Evolutionary conservation across 2,329 filamentous ascomycete genomes (phyloP).

Genomic region (Colletotrichum spinosum): DNA sequence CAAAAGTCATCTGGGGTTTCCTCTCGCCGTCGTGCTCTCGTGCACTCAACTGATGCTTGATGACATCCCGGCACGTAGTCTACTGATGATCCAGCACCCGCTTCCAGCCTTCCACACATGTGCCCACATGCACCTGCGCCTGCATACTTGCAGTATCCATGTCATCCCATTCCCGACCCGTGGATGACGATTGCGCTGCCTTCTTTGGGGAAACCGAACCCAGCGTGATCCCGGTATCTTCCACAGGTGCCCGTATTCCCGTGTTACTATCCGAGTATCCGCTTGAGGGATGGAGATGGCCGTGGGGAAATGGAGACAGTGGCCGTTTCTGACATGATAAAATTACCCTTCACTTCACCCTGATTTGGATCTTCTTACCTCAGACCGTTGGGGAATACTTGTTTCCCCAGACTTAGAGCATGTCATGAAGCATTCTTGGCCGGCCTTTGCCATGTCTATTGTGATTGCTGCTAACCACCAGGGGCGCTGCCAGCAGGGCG

Average conservation of each 20-base stretch:
- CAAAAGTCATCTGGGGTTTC: conserved; percentile 15
- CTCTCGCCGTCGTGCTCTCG: conserved; percentile 11
- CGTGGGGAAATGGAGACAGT: neutral
- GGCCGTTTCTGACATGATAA: conserved; percentile 4
- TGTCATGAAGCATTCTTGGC: conserved; percentile 18
- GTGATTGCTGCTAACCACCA: conserved; percentile 14
- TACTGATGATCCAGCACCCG: conserved; percentile 10
- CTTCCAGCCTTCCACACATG: conserved; percentile 15
- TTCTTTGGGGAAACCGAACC: conserved; percentile 22
- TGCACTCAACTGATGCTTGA: conserved; percentile 1
- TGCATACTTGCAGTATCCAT: conserved; percentile 12
- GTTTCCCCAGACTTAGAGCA: conserved; percentile 12
- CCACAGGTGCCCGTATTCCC: conserved; percentile 29
- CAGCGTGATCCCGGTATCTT: conserved; percentile 18
- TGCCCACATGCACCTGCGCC: conserved; percentile 15
- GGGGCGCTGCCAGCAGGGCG: neutral
- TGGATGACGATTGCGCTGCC: conserved; percentile 32
- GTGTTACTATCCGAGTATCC: conserved; percentile 21
- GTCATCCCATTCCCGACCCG: conserved; percentile 4
- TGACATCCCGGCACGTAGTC: neutral
- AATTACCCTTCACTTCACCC: conserved; percentile 4
- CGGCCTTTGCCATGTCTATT: conserved; percentile 14
- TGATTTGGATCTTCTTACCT: conserved; percentile 29
- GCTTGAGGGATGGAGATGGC: neutral
- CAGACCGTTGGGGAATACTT: conserved; percentile 10